Evolutionary conservation across 2,329 filamentous ascomycete genomes (phyloP).

Genomic region (Fusarium sp.): DNA sequence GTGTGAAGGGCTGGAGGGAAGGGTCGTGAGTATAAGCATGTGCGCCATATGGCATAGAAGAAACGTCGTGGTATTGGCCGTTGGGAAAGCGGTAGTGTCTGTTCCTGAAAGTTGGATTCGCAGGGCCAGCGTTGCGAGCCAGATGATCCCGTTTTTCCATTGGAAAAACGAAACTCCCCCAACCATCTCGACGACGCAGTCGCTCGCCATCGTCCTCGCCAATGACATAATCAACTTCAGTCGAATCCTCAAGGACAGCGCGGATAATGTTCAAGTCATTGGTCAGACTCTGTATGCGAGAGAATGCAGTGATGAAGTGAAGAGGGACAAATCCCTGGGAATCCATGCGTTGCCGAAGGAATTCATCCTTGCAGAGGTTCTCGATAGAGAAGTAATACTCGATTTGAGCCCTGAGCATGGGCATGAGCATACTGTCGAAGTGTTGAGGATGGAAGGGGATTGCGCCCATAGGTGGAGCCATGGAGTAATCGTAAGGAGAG

Average conservation of each 20-base stretch:
- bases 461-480: constrained; percentile 53
- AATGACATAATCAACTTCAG: constrained; percentile 77
- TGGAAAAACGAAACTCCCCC: constrained; percentile 82
- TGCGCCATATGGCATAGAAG: constrained; percentile 48
- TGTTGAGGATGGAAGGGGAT: constrained; percentile 56
- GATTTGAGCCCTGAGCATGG: constrained; percentile 63
- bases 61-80: constrained; percentile 48
- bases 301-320: constrained; percentile 84
- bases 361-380: constrained; percentile 94
- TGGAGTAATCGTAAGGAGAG: constrained; percentile 53
- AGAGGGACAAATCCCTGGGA: constrained; percentile 91
- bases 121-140: constrained; percentile 78
- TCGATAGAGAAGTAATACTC: constrained; percentile 98
- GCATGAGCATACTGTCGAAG: constrained; percentile 62
- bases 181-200: constrained; percentile 78
- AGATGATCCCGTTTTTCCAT: constrained; percentile 76
- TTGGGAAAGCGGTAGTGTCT: constrained; percentile 44
- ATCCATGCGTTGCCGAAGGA: constrained; percentile 91
- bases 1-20: constrained; percentile 49
- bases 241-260: constrained; percentile 77
- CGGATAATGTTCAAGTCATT: constrained; percentile 79
- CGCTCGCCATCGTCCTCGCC: constrained; percentile 83
- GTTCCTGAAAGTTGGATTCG: constrained; percentile 53
- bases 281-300: constrained; percentile 66
- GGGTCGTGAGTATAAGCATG: constrained; percentile 45